Evolutionary conservation across 371 early-diverging fungal genomes (phyloP), one percentile per base, ranked within the genome.

Genomic region (Smittium culicis): DNA sequence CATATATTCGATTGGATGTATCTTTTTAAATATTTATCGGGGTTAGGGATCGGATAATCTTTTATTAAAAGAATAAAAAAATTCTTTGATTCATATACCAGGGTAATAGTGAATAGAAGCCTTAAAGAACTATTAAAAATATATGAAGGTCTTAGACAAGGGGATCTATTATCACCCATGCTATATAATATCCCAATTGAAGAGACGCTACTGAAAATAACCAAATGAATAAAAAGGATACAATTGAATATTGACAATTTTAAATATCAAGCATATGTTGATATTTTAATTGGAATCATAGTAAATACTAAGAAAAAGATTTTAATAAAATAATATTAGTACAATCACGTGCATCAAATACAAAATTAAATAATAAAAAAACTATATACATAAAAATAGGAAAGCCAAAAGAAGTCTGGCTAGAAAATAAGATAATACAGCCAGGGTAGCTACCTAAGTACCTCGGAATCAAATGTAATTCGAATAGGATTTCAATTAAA

Each of bases 181-280:
- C 65, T 68, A 0, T 70, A 70, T 56, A 70, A 70, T 28, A 1
- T 68, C 0, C 28, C 67, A 2, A 61, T 62, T 17, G 70, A 70
- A 29, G 64, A 56, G 1, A 34, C 67, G 0, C 64, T 70, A 30
- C 35, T 67, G 34, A 64, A 67, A 45, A 24, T 67, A 20, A 35
- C 45, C 1, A 3, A 11, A 0, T 0, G 28, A 25, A 62, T 68
- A 0, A 28, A 57, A 2, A 67, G 67, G 0, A 0, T 68, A 14
- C 1, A 8, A 1, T 54, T 64, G 5, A 45, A 54, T 0, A 62
- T 34, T 0, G 64, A 58, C 24, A 30, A 35, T 2, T n/a, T 70
- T 11, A 35, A 34, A 0, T 61, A 66, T 5, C 60, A 62, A 1
- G 64, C 65, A 2, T 70, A 65, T 20, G 64, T 67, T 34, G 64